Base-by-base conservation (phyloP, 805 yeast species). In the Spathaspora sp. region DNA sequence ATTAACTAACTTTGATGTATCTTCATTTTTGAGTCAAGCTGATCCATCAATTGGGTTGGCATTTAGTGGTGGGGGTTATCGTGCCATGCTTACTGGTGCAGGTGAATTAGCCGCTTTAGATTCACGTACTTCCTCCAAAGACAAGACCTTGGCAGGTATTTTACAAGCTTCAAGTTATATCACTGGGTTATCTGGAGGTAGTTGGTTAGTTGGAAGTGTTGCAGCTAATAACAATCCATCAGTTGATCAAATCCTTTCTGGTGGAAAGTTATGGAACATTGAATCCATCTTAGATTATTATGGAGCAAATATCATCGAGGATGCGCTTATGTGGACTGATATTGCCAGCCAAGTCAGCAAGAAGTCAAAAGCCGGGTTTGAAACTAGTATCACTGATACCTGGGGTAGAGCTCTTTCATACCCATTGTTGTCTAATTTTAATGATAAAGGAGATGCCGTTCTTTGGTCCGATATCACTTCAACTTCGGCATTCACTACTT, bases 1-100 rank as follows among this genome's bases (percentile, higher is more conserved):
- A 18, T 49, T 68, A 28, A 52, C 58, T 6, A 59, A 57, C 44
- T 60, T 63, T 44, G 59, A 66, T 48, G 62, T 61, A 2, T 59
- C 55, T 20, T 63, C 60, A 0, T 82, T 73, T 53, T 57, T 65
- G 52, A 57, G 48, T 60, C 28, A 19, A 20, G 23, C 44, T 12
- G 57, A 78, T 35, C 49, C 89, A 14, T 60, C 57, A 16, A 62
- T 73, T 19, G 78, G 71, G 3, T 52, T 73, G 18, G 75, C 77
- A 2, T 65, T 73, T 52, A 60, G 70, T 14, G 97, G 97, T 46
- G 97, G 97, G 62, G 97, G 97, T 3, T 90, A 88, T 66, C 78
- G 97, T 54, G 96, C 97, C 35, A 88, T 90, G 92, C 75, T 85
- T 77, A 49, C 57, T 52, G 97, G 96, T 1, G 97, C 96, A 9